Evolutionary conservation across 768 basidiomycete species (phyloP), one percentile per base, ranked within the genome.

Genomic region (Amanita polypyramis): DNA sequence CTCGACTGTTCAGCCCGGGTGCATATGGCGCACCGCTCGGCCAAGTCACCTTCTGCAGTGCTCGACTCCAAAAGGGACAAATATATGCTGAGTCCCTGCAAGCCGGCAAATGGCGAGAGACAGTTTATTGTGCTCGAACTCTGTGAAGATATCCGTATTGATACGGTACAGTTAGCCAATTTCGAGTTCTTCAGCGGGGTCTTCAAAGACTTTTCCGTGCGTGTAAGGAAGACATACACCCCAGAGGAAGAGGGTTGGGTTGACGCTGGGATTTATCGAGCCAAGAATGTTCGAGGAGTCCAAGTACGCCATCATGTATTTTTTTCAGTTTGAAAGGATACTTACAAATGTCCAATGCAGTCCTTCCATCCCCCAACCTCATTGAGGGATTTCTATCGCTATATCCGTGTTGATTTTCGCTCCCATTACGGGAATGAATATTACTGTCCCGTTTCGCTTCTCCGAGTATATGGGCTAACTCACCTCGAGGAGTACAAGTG

Each of bases 151-250:
- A 92, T 99, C 53, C 72, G 90, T 38, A 93, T 98, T 57, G 95
- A 98, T 61, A 95, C 92, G 0, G 82, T 98, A 38, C 93, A 97
- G 61, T 69, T 99, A 14, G 94, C 93, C 50, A 95, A 97, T 60
- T 96, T 89, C 60, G 95, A 99, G 68, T 98, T 97, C 69, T 99
- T 97, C 66, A 90, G 86, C 54, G 93, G 94, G 1, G 87, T 96
- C 11, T 94, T 98, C 70, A 86, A 87, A 64, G 90, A 95, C 48
- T 85, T 98, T 52, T 75, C 75, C 4, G 82, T 98, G 40, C 87
- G 85, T 62, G 91, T 77, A 9, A 81, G 91, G 1, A 96, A 94
- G 55, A 88, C 82, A 7, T 85, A 85, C 54, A 74, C 76, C 6
- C 74, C 71, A 15, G 72, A 73, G 34, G 62, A 70, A 21, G 73